Percentiles rank a stretch among this genome's conserved stretches.
These are phyloP conservation scores for Pistacia vera DNA, from an alignment of 345 rosid genomes.

Conservation along the genomic window DNA sequence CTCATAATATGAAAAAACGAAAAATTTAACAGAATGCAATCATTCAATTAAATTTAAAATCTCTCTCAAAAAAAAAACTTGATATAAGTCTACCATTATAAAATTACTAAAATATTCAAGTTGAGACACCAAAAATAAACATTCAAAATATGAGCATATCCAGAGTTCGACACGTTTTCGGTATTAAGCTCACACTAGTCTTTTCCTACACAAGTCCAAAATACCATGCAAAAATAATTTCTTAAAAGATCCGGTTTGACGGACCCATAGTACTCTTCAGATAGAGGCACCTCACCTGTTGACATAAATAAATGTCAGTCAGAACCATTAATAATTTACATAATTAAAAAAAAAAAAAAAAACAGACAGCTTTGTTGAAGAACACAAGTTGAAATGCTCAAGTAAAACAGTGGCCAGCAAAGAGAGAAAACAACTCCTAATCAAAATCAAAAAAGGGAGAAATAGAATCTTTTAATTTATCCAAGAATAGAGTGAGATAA, in stretches of 20 bases:
- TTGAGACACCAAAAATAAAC: not conserved
- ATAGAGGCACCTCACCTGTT: slow-evolving; percentile 75
- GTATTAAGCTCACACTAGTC: not conserved
- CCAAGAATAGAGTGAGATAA: not conserved
- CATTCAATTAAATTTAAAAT: too few species aligned
- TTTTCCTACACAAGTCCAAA: slow-evolving; percentile 10
- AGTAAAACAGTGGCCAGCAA: too few species aligned
- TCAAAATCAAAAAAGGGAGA: too few species aligned
- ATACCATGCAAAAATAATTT: not conserved
- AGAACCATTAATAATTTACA: too few species aligned
- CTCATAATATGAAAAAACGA: too few species aligned
- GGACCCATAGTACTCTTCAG: slow-evolving; percentile 82
- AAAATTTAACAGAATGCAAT: too few species aligned
- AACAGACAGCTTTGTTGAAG: not conserved
- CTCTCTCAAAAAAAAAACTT: too few species aligned
- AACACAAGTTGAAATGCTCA: too few species aligned
- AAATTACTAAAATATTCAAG: not conserved
- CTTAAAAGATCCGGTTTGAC: slow-evolving; percentile 62
- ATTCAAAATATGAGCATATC: not conserved
- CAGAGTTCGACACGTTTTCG: not conserved
- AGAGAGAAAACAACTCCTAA: too few species aligned
- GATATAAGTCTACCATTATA: not conserved
- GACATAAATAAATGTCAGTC: not conserved
- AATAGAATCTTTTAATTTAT: too few species aligned
- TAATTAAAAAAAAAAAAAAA: not conserved